These are phyloP conservation scores for Cerioporus squamosus DNA, from an alignment of 1,284 basidiomycete genomes.

Conservation along the genomic window DNA sequence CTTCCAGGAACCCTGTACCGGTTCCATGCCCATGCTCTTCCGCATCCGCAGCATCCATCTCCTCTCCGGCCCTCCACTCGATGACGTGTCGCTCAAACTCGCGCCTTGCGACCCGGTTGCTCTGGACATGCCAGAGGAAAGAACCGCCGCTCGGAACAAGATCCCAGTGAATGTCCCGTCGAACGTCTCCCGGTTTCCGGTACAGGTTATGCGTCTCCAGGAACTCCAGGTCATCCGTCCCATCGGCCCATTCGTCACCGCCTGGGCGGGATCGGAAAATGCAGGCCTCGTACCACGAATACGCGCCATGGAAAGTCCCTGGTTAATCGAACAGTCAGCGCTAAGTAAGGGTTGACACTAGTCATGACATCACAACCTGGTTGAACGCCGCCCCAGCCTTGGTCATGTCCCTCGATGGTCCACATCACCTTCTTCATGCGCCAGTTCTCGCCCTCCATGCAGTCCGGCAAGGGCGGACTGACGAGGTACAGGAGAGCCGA, in stretches of 20 bases:
- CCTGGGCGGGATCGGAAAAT: constrained; percentile 2
- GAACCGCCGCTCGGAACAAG: neutral
- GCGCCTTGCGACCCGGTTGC: constrained; percentile 1
- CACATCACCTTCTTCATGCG: constrained; percentile 8
- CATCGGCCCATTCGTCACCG: neutral
- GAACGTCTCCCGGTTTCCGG: neutral
- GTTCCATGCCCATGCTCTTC: neutral
- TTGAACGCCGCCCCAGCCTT: constrained; percentile 15
- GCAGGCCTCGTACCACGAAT: constrained; percentile 15
- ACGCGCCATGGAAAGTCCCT: constrained; percentile 2
- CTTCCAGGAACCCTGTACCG: constrained; percentile 2
- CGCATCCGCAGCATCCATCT: neutral
- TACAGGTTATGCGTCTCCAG: neutral
- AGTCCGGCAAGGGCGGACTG: constrained; percentile 1
- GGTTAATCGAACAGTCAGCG: neutral
- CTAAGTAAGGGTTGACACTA: too few species aligned
- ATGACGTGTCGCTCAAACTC: neutral
- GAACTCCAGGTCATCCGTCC: neutral
- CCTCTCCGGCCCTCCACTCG: neutral
- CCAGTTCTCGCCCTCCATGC: constrained; percentile 1
- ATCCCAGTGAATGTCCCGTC: neutral
- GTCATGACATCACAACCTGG: neutral
- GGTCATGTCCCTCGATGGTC: constrained; percentile 15
- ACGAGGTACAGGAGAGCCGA: constrained; percentile 10
- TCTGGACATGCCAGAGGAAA: constrained; percentile 8